Conservation (phyloP, 805 yeast species). For the Saccharomycopsis capsularis region DNA sequence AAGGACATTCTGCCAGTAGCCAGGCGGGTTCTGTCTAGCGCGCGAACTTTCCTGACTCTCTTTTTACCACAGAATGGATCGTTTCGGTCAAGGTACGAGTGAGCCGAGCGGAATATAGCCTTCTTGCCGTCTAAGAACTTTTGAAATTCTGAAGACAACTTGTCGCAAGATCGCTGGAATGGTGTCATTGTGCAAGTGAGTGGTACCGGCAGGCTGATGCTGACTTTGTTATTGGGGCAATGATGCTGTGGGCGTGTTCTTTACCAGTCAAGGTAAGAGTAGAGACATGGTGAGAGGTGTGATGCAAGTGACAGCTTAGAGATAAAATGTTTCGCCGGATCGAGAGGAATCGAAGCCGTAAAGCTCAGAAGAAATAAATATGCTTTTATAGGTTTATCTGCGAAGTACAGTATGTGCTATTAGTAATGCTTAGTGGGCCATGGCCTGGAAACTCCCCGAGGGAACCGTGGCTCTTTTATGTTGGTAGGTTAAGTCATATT, state of each 20-base stretch:
- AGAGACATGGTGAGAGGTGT: too few relatives aligned
- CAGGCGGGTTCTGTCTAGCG: conserved; percentile 57
- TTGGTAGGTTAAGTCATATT: too few relatives aligned
- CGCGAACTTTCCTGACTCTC: conserved; percentile 50
- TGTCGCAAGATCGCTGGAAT: conserved; percentile 43
- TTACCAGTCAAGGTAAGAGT: background rate
- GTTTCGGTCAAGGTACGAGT: conserved; percentile 36
- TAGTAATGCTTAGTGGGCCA: too few relatives aligned
- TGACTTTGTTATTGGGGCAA: background rate
- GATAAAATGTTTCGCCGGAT: too few relatives aligned
- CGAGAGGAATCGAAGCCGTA: too few relatives aligned
- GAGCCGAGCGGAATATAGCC: conserved; percentile 37
- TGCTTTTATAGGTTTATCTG: too few relatives aligned
- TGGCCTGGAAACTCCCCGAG: too few relatives aligned
- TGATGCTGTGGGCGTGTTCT: background rate
- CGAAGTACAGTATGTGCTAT: too few relatives aligned
- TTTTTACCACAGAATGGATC: conserved; percentile 42
- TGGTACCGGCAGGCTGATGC: conserved; percentile 48
- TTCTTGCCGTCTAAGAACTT: conserved; percentile 39
- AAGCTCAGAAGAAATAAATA: too few relatives aligned
- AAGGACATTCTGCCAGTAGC: conserved; percentile 57
- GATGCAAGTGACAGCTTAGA: too few relatives aligned
- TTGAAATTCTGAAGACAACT: conserved; percentile 43
- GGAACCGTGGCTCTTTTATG: too few relatives aligned
- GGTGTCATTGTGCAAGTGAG: conserved; percentile 47